These are phyloP conservation scores for Digitaria exilis DNA, from an alignment of 202 grass and related monocot genomes.

Conservation along the genomic window DNA sequence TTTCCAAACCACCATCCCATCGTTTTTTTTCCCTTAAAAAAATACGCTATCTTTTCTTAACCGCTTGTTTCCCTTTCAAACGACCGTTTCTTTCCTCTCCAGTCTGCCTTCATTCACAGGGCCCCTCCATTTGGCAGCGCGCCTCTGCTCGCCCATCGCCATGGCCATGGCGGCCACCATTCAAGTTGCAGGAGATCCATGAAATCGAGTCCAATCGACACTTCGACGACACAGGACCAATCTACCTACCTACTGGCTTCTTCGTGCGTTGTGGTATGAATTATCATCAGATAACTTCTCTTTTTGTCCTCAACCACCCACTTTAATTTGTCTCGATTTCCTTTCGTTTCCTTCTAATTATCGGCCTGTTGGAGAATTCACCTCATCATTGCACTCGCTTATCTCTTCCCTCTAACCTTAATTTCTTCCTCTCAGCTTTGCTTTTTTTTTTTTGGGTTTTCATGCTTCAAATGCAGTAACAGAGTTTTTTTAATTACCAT, in stretches of 20 bases:
- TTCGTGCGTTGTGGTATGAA: background rate
- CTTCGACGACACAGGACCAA: too few species aligned
- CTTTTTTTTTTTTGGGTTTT: background rate
- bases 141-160: background rate
- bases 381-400: background rate
- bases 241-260: background rate
- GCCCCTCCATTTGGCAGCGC: background rate
- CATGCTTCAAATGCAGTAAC: background rate
- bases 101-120: background rate
- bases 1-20: conserved; percentile 23
- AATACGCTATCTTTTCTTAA: background rate
- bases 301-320: background rate
- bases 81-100: background rate
- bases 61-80: background rate
- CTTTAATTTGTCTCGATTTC: background rate
- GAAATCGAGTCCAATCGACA: background rate
- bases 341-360: background rate
- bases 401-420: background rate
- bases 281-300: background rate
- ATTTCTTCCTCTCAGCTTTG: background rate
- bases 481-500: background rate
- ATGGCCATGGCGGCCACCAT: background rate
- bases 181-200: background rate
- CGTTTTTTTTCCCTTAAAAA: too few species aligned
- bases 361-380: background rate